Base-by-base conservation (phyloP, 352 stramenopile species). In the Elongisporangium undulatum region DNA sequence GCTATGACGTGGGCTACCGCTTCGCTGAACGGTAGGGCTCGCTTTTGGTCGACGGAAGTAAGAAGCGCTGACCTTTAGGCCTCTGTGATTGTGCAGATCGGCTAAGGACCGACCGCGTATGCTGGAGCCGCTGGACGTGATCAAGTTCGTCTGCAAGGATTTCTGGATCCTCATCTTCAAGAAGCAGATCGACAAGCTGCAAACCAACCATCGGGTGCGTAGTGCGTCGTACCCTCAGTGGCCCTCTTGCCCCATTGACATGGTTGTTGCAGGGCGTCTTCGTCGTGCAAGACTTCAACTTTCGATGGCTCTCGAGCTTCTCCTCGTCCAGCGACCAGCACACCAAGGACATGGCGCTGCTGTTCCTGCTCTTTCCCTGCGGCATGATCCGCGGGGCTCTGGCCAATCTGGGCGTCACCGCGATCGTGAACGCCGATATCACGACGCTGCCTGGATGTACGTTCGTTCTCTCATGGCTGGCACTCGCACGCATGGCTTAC, bases 121-220 rank as follows among this genome's bases (percentile, higher is more conserved):
- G 82, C 63, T 84, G 22, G 88, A 96, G 66, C 85, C 90, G 49
- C 79, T 99, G 53, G 95, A 99, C 59, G 92, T 97, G 56, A 97
- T 99, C 67, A 98, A 99, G 79, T 99, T 99, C 71, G 71, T 99
- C 34, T 99, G 96, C 79, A 99, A 99, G 72, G 96, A 99, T 72
- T 96, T 99, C 60, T 99, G 96, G 96, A 97, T 93, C 64, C 77
- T 97, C 55, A 92, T 99, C 52, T 99, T 98, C 71, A 92, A 97
- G 59, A 99, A 99, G 69, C 92, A 98, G 74, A 98, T 99, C 71
- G 95, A 98, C 72, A 99, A 99, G 78, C 75, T 99, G 34, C 95
- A 99, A 82, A 99, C 96, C 21, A 99, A 99, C 77, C 95, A 99
- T 72, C 74, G 94, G 20, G 94, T 96, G 56, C 69, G 91, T 9